Evolutionary conservation across 1,139 yeast genomes (phyloP), one percentile per base, ranked within the genome.

Genomic region (Pichia sp.): DNA sequence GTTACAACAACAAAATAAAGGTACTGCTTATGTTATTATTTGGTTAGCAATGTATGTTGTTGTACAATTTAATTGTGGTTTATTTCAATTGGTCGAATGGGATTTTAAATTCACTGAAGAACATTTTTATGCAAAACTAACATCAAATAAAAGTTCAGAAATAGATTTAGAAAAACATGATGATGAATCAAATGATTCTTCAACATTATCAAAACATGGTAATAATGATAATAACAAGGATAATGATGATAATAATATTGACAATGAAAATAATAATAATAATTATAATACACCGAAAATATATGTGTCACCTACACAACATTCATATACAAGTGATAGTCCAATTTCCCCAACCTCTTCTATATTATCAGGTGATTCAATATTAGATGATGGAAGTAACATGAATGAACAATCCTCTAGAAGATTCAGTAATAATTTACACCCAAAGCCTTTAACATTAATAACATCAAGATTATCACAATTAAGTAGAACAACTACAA

Each of bases 21-120:
- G 97, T 24, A 85, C 86, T 23, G 96, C 97, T 0, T 87, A 87
- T 63, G 86, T 89, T 26, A 82, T 89, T 59, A 82, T 92, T 41
- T 87, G 86, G 63, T 69, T 87, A 41, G 87, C 92, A 4, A 76
- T 82, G 50, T 90, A 86, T 59, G 73, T 85, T 31, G 62, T 86
- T 27, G 73, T 76, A 52, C 82, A 87, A 54, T 90, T 89, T 64
- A 82, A 86, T 55, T 65, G 83, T 45, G 96, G 96, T 1, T 71
- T 89, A 22, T 82, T 80, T 61, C 71, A 79, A 50, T 62, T 87
- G 39, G 74, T 87, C 10, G 84, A 80, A 42, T 68, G 77, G 65
- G 96, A 89, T 61, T 86, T 87, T 59, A 66, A 48, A 26, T 43
- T 44, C 25, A 43, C 43, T 20, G 45, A 43, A 29, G 43, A 45